phyloP scores from a whole-genome alignment of 169 alveolate genomes.

The Plasmodium ovale region DNA sequence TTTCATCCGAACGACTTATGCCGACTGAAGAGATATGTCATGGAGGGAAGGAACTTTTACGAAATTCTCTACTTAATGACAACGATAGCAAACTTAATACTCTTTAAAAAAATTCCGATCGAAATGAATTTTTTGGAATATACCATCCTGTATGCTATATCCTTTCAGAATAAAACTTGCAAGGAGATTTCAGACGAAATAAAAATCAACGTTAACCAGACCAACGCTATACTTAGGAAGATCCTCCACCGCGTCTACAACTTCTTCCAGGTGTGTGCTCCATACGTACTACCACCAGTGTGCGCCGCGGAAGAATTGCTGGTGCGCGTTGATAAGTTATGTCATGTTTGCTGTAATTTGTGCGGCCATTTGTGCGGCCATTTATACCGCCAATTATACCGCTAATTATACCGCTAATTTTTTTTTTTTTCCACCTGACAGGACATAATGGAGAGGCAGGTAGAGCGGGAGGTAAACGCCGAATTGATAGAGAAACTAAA shows the following conservation, averaged over 20 bases:
- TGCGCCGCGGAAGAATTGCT: no score
- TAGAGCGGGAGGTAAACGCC: constrained; percentile 36
- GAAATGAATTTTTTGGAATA: constrained; percentile 60
- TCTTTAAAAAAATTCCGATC: constrained; percentile 50
- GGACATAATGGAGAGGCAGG: constrained; percentile 67
- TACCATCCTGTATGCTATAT: constrained; percentile 69
- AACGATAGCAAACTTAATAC: constrained; percentile 43
- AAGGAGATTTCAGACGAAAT: constrained; percentile 47
- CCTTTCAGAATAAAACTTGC: constrained; percentile 56
- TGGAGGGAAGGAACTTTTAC: constrained; percentile 28
- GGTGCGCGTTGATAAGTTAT: no score
- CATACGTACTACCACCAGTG: no score
- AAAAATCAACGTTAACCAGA: constrained; percentile 43
- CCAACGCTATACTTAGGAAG: constrained; percentile 54
- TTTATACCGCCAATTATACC: no score
- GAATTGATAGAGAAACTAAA: constrained; percentile 23
- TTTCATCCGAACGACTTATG: constrained; percentile 71
- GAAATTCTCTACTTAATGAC: constrained; percentile 42
- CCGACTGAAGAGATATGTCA: constrained; percentile 51
- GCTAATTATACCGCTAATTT: not conserved
- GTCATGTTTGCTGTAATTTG: no score
- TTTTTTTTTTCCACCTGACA: constrained; percentile 5
- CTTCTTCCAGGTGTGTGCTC: constrained; percentile 25
- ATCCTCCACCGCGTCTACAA: constrained; percentile 56
- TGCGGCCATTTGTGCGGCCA: no score